Evolutionary conservation across 2,329 filamentous ascomycete species (phyloP), one percentile per base, ranked within the genome.

Genomic region (Sphaerostilbella broomeana): DNA sequence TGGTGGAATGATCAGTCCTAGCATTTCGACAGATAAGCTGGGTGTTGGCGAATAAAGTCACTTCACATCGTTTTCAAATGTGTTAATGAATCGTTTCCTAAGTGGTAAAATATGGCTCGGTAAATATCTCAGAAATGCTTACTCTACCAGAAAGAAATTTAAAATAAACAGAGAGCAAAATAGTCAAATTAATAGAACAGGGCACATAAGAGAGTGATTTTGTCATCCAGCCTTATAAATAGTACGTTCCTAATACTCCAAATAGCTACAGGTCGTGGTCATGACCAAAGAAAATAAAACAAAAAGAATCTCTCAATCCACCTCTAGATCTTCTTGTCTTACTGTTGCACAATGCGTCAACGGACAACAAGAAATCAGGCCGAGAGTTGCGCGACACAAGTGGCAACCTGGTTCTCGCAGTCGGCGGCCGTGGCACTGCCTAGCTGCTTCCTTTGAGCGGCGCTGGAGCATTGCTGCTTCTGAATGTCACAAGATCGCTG

Each of bases 401-500:
- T 8, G 18, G 33, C 2, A 51, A 77, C 65, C 59, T 83, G 79
- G 4, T 60, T 51, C 45, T 70, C 64, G 62, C 79, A 83, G 40
- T 79, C 69, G n/a, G 52, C 46, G 19, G 72, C 58, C 4, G 59
- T 62, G 43, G 65, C 55, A 27, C 64, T 65, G 4, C 53, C 47
- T 11, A 63, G 49, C 35, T 58, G 42, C 15, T 75, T 73, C 10
- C 60, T 50, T 56, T 81, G 81, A 41, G 72, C 72, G 19, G 69
- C 69, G 46, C 77, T 61, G 10, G 72, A 64, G 51, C 79, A 84
- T 4, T 56, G 60, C 51, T 80, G 81, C 62, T 77, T 73, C 62
- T 82, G 76, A 43, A 79, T 70, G 45, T 77, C 70, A 54, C 79
- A 84, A 24, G 75, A 71, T 32, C 79, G 68, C 58, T 79, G 70